phyloP scores from a whole-genome alignment of 805 yeast species.

The Pichia occidentalis region DNA sequence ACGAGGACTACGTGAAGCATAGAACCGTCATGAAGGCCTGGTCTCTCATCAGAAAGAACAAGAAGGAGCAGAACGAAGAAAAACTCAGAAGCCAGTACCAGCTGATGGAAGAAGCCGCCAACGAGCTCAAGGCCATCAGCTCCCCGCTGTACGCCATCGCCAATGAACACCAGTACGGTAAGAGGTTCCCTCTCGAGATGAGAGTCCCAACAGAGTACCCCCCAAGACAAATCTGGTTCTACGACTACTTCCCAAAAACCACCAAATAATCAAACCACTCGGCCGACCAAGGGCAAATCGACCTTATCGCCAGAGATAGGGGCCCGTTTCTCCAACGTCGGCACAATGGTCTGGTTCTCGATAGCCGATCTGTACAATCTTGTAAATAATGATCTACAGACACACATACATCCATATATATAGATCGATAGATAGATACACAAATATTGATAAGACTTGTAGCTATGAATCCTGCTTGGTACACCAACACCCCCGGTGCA shows the following conservation, averaged over 20 bases:
- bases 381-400: background rate
- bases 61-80: constrained; percentile 36
- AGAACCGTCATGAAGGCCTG: constrained; percentile 79
- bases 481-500: too few relatives aligned
- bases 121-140: constrained; percentile 47
- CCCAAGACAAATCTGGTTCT: constrained; percentile 73
- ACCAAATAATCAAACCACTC: constrained; percentile 9
- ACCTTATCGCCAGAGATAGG: background rate
- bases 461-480: too few relatives aligned
- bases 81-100: constrained; percentile 55
- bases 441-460: too few relatives aligned
- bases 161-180: constrained; percentile 44
- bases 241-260: constrained; percentile 35
- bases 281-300: background rate
- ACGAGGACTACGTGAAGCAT: constrained; percentile 83
- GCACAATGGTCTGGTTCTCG: background rate
- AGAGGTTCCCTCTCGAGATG: constrained; percentile 74
- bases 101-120: constrained; percentile 65
- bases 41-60: constrained; percentile 52
- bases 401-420: too few relatives aligned
- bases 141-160: constrained; percentile 59
- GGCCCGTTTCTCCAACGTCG: background rate
- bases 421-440: too few relatives aligned
- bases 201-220: constrained; percentile 90
- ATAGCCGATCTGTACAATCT: background rate